phyloP scores from a whole-genome alignment of 2,329 filamentous ascomycete genomes.

The Malbranchea zuffiana region DNA sequence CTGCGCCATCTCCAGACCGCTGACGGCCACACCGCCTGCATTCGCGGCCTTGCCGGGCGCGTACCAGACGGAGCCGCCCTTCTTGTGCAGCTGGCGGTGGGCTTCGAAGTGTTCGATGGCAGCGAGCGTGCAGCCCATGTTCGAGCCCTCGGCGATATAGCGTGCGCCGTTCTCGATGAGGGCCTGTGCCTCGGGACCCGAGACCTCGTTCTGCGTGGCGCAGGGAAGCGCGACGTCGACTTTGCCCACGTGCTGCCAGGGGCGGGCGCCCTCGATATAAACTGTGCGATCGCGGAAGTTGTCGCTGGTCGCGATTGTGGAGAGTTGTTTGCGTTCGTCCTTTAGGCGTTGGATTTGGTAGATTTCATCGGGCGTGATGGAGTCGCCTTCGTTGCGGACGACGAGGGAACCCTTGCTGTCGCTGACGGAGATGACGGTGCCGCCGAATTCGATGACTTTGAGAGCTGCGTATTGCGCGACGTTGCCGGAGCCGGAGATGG shows the following conservation, averaged over 20 bases:
- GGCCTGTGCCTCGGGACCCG: slow-evolving; percentile 73
- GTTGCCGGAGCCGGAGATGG: slow-evolving; percentile 94
- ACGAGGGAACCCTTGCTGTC: slow-evolving; percentile 82
- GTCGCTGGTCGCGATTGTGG: slow-evolving; percentile 52
- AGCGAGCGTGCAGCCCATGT: slow-evolving; percentile 97
- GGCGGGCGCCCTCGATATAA: slow-evolving; percentile 77
- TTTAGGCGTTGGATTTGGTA: slow-evolving; percentile 72
- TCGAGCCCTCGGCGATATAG: slow-evolving; percentile 91
- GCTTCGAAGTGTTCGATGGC: slow-evolving; percentile 80
- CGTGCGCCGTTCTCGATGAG: slow-evolving; percentile 65
- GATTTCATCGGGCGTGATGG: slow-evolving; percentile 71
- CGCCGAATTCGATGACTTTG: slow-evolving; percentile 92
- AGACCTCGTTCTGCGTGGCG: slow-evolving; percentile 97
- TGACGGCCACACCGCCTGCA: slow-evolving; percentile 93
- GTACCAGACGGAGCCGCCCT: slow-evolving; percentile 73
- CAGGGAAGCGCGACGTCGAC: slow-evolving; percentile 87
- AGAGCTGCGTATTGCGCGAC: slow-evolving; percentile 95
- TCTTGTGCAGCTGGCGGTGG: slow-evolving; percentile 48
- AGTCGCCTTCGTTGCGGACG: slow-evolving; percentile 52
- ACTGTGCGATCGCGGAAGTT: slow-evolving; percentile 57
- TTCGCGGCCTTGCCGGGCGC: slow-evolving; percentile 95
- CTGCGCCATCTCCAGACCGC: slow-evolving; percentile 97
- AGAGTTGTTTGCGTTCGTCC: slow-evolving; percentile 72
- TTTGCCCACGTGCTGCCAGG: slow-evolving; percentile 81
- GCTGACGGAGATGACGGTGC: slow-evolving; percentile 81